Evolutionary conservation across 1,284 basidiomycete genomes (phyloP), one percentile per base, ranked within the genome.

Genomic region (Rhodotorula sp.): DNA sequence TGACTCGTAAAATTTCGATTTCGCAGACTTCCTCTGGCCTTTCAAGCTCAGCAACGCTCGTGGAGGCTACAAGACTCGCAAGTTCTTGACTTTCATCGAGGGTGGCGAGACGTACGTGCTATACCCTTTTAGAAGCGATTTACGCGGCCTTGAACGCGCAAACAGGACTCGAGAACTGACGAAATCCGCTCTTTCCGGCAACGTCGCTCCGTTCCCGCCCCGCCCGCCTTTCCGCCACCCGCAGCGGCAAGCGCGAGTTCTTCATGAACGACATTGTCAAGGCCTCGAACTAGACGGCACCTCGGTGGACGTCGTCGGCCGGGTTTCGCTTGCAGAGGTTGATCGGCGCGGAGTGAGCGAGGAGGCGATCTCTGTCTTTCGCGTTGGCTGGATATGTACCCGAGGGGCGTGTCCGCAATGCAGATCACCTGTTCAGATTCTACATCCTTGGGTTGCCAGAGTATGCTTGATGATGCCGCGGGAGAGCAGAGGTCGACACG

Each of bases 11-110:
- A 43, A 43, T 2, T 43, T 5, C 12, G 15, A 38, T 18, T 21
- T 50, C 19, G 14, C 57, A 83, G 74, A 78, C 76, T 75, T 95
- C 88, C 89, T 99, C 70, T 98, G 95, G 94, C 94, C 97, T 45
- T 98, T 99, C 89, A 98, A 99, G 84, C 90, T 99, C 75, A 97
- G 93, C 78, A 98, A 97, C 89, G 95, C 97, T 71, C 98, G 88
- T 79, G 95, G 97, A 78, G 97, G 97, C 80, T 99, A 93, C 94
- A 90, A 92, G 84, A 88, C 87, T 81, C 88, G 93, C 82, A 99
- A 99, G 86, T 95, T 98, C 89, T 93, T 90, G 85, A 78, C 79
- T 74, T 81, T 79, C 76, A 79, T 82, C 72, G 81, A 83, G 78
- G 81, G 81, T 74, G 70, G 43, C n/a, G 63, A 6, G n/a, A 21